Evolutionary conservation across 1,284 basidiomycete species (phyloP).

Genomic region (Ustilago nuda): DNA sequence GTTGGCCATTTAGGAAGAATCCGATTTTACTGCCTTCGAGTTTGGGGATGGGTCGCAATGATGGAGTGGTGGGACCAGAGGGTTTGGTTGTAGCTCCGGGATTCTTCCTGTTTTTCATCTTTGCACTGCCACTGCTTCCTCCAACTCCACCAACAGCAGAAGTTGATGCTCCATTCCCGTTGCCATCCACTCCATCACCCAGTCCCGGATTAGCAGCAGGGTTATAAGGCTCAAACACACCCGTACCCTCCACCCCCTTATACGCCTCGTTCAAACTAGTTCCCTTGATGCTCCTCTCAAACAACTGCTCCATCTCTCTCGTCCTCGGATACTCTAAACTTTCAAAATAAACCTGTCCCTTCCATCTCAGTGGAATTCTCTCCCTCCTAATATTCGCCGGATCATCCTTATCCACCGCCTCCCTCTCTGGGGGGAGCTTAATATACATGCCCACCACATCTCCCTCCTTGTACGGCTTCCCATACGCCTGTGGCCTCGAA

Average conservation of each 20-base stretch:
- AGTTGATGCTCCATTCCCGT: not conserved
- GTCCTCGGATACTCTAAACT: slow-evolving; percentile 86
- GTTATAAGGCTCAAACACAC: slow-evolving; percentile 28
- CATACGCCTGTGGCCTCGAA: slow-evolving; percentile 82
- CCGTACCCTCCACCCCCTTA: slow-evolving; percentile 39
- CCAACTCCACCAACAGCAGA: not conserved
- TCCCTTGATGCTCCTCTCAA: slow-evolving; percentile 69
- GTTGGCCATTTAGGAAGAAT: slow-evolving; percentile 92
- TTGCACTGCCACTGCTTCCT: slow-evolving; percentile 28
- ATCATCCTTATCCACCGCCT: slow-evolving; percentile 37
- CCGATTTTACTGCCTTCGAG: slow-evolving; percentile 81
- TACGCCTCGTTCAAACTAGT: slow-evolving; percentile 42
- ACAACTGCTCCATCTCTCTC: slow-evolving; percentile 88
- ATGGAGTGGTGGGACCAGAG: slow-evolving; percentile 31
- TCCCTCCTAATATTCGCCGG: slow-evolving; percentile 61
- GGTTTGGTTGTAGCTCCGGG: slow-evolving; percentile 46
- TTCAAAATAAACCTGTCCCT: slow-evolving; percentile 97
- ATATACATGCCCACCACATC: slow-evolving; percentile 95
- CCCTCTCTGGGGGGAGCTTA: slow-evolving; percentile 76
- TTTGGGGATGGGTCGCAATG: slow-evolving; percentile 78
- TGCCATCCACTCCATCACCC: slow-evolving; percentile 15
- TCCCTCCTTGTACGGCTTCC: slow-evolving; percentile 78
- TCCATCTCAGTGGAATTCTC: slow-evolving; percentile 82
- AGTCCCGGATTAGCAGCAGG: not conserved
- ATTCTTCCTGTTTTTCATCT: slow-evolving; percentile 46